Conservation (phyloP, 257 asterid genomes). For the Gynochthodes officinalis region DNA sequence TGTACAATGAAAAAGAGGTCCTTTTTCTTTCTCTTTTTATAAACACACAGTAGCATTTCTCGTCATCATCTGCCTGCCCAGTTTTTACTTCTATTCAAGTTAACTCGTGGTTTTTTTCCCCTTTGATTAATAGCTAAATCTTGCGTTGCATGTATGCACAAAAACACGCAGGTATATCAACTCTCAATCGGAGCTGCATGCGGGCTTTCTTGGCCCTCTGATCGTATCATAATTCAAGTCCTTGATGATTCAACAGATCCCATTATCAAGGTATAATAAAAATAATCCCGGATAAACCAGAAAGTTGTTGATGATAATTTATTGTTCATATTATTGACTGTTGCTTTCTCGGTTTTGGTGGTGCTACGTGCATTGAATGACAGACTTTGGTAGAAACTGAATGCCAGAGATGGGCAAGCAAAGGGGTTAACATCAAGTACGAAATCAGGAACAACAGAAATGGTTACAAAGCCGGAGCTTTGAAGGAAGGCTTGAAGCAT, state of each 20-base stretch:
- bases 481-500: slow-evolving; percentile 72
- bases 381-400: slow-evolving; percentile 82
- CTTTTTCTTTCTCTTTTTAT: not conserved
- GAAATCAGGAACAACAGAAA: slow-evolving; percentile 82
- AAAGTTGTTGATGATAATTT: slow-evolving; percentile 8
- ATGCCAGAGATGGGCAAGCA: slow-evolving; percentile 91
- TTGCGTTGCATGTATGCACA: not conserved
- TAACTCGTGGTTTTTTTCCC: not conserved
- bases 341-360: not conserved
- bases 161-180: slow-evolving; percentile 56
- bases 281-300: too few relatives aligned
- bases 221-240: slow-evolving; percentile 77
- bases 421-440: slow-evolving; percentile 87
- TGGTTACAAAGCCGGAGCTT: slow-evolving; percentile 97
- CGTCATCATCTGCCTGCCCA: not conserved
- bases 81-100: not conserved
- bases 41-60: not conserved
- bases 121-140: not conserved
- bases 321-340: slow-evolving; percentile 4
- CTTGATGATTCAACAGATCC: slow-evolving; percentile 95
- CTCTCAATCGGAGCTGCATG: slow-evolving; percentile 97
- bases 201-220: slow-evolving; percentile 94
- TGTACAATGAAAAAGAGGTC: slow-evolving; percentile 97
- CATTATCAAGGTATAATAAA: slow-evolving; percentile 55
- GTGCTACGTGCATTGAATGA: slow-evolving; percentile 16